Base-by-base conservation (phyloP, 2,329 filamentous ascomycete species). In the Colletotrichum tropicicola region DNA sequence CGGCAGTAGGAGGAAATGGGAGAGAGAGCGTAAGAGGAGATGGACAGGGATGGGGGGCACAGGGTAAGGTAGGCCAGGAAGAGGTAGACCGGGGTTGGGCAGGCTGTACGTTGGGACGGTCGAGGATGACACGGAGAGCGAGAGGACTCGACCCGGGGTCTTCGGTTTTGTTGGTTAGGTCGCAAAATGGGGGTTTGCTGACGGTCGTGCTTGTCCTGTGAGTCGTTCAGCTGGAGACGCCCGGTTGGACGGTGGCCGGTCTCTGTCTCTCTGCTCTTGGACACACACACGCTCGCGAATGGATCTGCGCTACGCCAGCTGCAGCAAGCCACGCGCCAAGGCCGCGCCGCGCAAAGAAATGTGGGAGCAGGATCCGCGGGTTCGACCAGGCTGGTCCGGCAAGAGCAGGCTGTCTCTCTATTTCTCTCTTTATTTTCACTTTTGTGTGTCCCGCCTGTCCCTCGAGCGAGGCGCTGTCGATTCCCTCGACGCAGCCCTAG, bases 241-340 rank as follows among this genome's bases (percentile, higher is more conserved):
- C 35, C 19, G 17, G 45, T 25, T 57, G 9, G 41, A 13, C 12
- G 15, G 28, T 27, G 19, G 13, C 32, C 23, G 32, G 32, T 54
- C 21, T 45, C 19, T 23, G 13, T 45, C 6, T 15, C n/a, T 27
- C 21, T 45, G 13, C 23, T 27, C 6, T 41, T 41, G 37, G 30
- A 3, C n/a, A 43, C 39, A 35, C 28, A 30, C 39, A 43, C 39
- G 17, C n/a, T 35, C 13, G 19, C 19, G 41, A 44, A 19, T 21
- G 23, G 62, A 62, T 56, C 62, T 51, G 54, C 54, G 28, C 62
- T 49, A 39, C 51, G 23, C 62, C 62, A 52, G 27, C 58, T 65
- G 45, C 58, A 65, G 37, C 44, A 65, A 65, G 57, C 62, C 62
- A 56, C 49, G 44, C 57, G 49, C 61, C 61, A 65, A 55, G 57